Conservation (phyloP, 2,329 filamentous ascomycete species). For the Talaromyces sp. region DNA sequence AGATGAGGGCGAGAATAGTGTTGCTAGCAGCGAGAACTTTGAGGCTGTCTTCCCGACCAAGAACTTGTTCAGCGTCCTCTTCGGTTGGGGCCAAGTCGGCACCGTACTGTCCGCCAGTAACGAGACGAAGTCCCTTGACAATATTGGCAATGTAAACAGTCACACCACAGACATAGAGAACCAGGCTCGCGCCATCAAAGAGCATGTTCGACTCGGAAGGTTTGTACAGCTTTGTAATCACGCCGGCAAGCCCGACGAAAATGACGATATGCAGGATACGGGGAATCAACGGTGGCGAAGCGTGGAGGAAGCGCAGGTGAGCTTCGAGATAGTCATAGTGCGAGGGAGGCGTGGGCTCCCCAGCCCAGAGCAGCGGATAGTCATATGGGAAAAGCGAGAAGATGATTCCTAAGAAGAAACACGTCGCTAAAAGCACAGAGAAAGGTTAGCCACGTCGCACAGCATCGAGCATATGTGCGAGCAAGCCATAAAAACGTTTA, state of each 20-base stretch:
- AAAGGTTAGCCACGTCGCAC: background rate
- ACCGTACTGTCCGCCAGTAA: conserved; percentile 67
- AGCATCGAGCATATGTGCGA: background rate
- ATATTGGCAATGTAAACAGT: conserved; percentile 96
- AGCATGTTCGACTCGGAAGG: conserved; percentile 92
- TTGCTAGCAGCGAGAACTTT: conserved; percentile 91
- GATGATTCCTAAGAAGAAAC: conserved; percentile 97
- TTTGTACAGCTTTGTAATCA: conserved; percentile 91
- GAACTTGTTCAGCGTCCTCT: conserved; percentile 60
- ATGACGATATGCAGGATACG: conserved; percentile 94
- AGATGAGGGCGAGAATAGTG: conserved; percentile 87
- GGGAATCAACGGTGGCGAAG: conserved; percentile 83
- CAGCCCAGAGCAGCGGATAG: conserved; percentile 47
- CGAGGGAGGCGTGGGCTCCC: conserved; percentile 36
- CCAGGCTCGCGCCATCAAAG: conserved; percentile 73
- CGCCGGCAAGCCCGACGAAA: conserved; percentile 78
- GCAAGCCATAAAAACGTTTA: background rate
- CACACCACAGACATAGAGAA: conserved; percentile 76
- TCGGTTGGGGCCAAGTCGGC: conserved; percentile 32
- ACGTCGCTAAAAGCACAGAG: conserved; percentile 59
- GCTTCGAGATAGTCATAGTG: conserved; percentile 84
- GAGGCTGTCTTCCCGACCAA: conserved; percentile 83
- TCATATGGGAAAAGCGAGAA: conserved; percentile 94
- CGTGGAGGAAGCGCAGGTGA: conserved; percentile 87
- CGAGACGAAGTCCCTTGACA: conserved; percentile 84